A percentile compares a stretch with the other conserved stretches of the same genome.
Conservation (phyloP, 352 stramenopile genomes). For the Pythium folliculosum region DNA sequence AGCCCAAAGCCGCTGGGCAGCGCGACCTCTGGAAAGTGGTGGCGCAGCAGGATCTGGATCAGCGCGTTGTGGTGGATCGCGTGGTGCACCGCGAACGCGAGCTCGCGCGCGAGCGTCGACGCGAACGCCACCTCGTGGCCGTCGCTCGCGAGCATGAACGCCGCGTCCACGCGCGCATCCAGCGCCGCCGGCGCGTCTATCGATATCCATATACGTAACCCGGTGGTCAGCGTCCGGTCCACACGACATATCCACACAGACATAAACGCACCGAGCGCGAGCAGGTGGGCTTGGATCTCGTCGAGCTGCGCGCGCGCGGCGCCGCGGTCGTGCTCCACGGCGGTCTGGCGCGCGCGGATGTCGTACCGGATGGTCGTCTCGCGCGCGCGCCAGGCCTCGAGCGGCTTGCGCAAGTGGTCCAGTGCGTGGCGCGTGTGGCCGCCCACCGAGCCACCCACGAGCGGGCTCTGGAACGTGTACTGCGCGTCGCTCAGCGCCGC, state of each 20-base stretch:
- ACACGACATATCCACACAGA: not conserved
- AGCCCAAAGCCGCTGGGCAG: conserved; percentile 65
- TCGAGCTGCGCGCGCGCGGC: conserved; percentile 61
- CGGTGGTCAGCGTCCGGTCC: too few relatives aligned
- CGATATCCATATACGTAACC: too few relatives aligned
- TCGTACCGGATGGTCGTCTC: conserved; percentile 58
- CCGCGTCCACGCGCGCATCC: conserved; percentile 37
- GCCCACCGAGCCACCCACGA: conserved; percentile 61
- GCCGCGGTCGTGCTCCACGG: conserved; percentile 57
- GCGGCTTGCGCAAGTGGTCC: conserved; percentile 73
- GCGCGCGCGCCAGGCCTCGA: conserved; percentile 37
- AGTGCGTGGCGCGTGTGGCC: conserved; percentile 82
- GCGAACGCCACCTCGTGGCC: conserved; percentile 67
- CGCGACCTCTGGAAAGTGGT: conserved; percentile 57
- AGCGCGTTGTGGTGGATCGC: conserved; percentile 88
- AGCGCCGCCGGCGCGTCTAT: conserved; percentile 30
- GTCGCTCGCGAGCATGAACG: conserved; percentile 81
- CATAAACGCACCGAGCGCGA: conserved; percentile 28
- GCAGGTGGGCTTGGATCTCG: conserved; percentile 39
- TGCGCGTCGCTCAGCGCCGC: conserved; percentile 43
- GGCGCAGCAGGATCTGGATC: conserved; percentile 68
- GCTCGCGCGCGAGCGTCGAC: conserved; percentile 71
- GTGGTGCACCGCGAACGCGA: conserved; percentile 86
- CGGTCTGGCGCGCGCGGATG: conserved; percentile 63
- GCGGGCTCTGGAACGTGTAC: conserved; percentile 69